Percentiles rank a stretch among this genome's conserved stretches.
These are phyloP conservation scores for Populus deltoides DNA, from an alignment of 345 rosid species.

Conservation along the genomic window DNA sequence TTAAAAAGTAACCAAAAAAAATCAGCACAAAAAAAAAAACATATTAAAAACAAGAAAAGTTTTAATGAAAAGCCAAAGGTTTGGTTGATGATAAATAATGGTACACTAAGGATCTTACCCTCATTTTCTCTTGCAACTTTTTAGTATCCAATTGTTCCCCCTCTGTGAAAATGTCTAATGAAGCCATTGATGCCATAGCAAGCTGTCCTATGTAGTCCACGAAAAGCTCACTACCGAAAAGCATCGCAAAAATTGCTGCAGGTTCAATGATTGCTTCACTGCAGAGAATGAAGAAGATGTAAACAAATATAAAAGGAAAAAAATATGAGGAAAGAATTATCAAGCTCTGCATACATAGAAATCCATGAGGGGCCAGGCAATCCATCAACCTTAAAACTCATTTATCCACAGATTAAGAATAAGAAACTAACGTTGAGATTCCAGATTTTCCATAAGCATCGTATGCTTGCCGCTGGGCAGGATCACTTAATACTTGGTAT, in stretches of 20 bases:
- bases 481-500: constrained; percentile 93
- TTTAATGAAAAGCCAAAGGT: neutral
- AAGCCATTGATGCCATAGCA: constrained; percentile 99
- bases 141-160: constrained; percentile 82
- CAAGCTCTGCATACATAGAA: constrained; percentile 1
- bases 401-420: constrained; percentile 13
- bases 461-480: constrained; percentile 87
- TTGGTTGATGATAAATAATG: neutral
- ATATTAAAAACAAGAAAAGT: neutral
- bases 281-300: constrained; percentile 24
- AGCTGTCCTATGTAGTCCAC: constrained; percentile 95
- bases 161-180: constrained; percentile 77
- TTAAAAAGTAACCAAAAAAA: neutral
- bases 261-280: constrained; percentile 93
- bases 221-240: constrained; percentile 97
- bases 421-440: constrained; percentile 78
- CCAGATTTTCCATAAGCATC: constrained; percentile 92
- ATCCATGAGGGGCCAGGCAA: constrained; percentile 1
- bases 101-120: constrained; percentile 35
- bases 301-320: constrained; percentile 14
- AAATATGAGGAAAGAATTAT: constrained; percentile 3
- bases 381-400: constrained; percentile 19
- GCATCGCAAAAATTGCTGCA: constrained; percentile 96
- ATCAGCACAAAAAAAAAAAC: no score
- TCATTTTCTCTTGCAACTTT: constrained; percentile 91